Evolutionary conservation across 805 yeast species (phyloP).

Genomic region (Candida awuae): DNA sequence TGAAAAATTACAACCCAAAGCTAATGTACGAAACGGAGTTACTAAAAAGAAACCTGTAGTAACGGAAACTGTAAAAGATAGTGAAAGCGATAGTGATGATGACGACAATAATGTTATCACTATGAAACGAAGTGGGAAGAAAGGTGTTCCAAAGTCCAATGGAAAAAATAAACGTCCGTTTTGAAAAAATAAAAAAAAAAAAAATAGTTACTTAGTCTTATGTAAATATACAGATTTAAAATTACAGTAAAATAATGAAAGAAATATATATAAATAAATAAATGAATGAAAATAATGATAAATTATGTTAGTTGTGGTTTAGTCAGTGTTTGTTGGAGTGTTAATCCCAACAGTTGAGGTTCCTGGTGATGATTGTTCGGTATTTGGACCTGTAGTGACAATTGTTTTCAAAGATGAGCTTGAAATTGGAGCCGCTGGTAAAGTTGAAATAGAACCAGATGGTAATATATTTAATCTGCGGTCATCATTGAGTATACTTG

Average conservation of each 20-base stretch:
- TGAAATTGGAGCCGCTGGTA: not conserved
- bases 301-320: not conserved
- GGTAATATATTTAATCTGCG: constrained; percentile 6
- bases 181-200: too few relatives aligned
- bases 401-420: constrained; percentile 3
- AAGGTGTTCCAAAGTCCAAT: not conserved
- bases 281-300: too few relatives aligned
- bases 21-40: too few relatives aligned
- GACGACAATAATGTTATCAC: not conserved
- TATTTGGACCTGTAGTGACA: not conserved
- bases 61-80: not conserved
- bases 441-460: not conserved
- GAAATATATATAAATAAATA: too few relatives aligned
- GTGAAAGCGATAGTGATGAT: not conserved
- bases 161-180: constrained; percentile 2
- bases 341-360: not conserved
- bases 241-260: too few relatives aligned
- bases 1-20: too few relatives aligned
- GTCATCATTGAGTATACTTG: constrained; percentile 21
- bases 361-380: not conserved
- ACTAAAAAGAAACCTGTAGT: too few relatives aligned
- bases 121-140: not conserved
- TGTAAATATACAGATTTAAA: too few relatives aligned
- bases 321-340: not conserved
- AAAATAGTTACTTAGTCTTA: too few relatives aligned